Percentiles rank a stretch among this genome's conserved stretches.
Evolutionary conservation across 352 stramenopile species (phyloP).

Genomic region (Globisporangium nunn): DNA sequence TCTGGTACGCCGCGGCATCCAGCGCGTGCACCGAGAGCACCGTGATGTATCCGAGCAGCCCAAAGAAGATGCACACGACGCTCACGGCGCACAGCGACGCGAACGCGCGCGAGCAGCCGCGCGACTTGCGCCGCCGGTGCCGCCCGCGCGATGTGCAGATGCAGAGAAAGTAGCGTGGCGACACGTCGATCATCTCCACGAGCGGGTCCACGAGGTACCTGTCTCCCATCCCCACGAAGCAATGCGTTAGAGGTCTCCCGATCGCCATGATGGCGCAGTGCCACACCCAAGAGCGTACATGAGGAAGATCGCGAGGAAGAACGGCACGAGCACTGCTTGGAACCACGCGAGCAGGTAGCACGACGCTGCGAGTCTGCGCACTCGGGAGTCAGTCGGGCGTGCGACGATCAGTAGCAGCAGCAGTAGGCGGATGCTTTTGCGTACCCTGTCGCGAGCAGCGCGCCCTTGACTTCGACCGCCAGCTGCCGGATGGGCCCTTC

Average conservation of each 20-base stretch:
- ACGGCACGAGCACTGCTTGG: slow-evolving; percentile 76
- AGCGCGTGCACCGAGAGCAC: slow-evolving; percentile 81
- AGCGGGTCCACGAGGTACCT: slow-evolving; percentile 83
- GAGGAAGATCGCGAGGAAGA: slow-evolving; percentile 85
- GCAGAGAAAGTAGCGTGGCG: slow-evolving; percentile 81
- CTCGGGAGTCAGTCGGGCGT: too few species aligned
- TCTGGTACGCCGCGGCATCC: slow-evolving; percentile 76
- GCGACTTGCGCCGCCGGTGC: slow-evolving; percentile 64
- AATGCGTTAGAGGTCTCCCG: too few species aligned
- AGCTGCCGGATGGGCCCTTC: slow-evolving; percentile 66
- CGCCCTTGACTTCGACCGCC: slow-evolving; percentile 77
- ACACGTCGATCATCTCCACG: slow-evolving; percentile 86
- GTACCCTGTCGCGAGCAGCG: slow-evolving; percentile 70
- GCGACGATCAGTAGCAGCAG: too few species aligned
- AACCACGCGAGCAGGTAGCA: slow-evolving; percentile 86
- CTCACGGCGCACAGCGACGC: slow-evolving; percentile 76
- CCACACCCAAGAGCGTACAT: slow-evolving; percentile 35
- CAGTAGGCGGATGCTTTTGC: slow-evolving; percentile 3
- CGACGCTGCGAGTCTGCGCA: slow-evolving; percentile 46
- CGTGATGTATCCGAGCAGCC: slow-evolving; percentile 81
- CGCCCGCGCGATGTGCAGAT: slow-evolving; percentile 75
- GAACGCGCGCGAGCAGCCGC: slow-evolving; percentile 77
- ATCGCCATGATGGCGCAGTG: too few species aligned
- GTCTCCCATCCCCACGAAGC: neutral
- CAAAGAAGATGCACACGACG: slow-evolving; percentile 84